Percentiles rank a stretch among this genome's conserved stretches.
Evolutionary conservation across 2,329 filamentous ascomycete genomes (phyloP).

Genomic region (Elsinoe fawcettii): DNA sequence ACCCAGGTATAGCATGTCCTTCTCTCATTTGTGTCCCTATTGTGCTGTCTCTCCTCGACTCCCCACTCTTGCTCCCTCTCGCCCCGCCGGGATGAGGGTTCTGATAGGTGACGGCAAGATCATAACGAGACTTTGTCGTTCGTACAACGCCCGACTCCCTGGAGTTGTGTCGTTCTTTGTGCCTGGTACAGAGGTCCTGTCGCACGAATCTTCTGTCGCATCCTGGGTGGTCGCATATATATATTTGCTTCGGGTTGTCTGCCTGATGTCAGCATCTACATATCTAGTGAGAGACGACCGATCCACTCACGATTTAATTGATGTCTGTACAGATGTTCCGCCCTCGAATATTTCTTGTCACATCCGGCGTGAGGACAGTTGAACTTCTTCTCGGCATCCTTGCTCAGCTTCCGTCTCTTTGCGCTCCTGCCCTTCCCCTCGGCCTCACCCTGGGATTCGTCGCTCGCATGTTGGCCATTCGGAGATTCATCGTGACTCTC

Average conservation of each 20-base stretch:
- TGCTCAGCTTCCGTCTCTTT: constrained; percentile 29
- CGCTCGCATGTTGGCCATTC: background rate
- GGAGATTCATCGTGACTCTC: constrained; percentile 8
- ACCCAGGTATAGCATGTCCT: background rate
- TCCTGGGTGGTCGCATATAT: constrained; percentile 84
- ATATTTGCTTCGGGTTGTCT: constrained; percentile 93
- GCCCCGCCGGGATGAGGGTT: background rate
- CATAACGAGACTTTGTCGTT: constrained; percentile 3
- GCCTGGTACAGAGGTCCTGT: constrained; percentile 76
- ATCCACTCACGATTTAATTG: constrained; percentile 74
- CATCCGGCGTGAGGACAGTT: constrained; percentile 75
- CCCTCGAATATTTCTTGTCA: constrained; percentile 91
- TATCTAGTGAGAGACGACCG: background rate
- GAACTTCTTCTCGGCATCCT: constrained; percentile 54
- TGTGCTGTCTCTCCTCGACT: constrained; percentile 14
- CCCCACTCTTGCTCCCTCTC: background rate
- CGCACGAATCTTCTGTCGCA: constrained; percentile 88
- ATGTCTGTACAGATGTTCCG: constrained; percentile 93
- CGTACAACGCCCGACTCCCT: constrained; percentile 61
- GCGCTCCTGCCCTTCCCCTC: constrained; percentile 3
- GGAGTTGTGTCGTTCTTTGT: constrained; percentile 43
- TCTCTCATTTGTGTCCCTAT: background rate
- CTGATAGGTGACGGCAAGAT: constrained; percentile 12
- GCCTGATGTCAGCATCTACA: background rate
- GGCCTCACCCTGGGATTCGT: background rate